Conservation (phyloP, 2,329 filamentous ascomycete genomes). For the Nigrospora sphaerica region DNA sequence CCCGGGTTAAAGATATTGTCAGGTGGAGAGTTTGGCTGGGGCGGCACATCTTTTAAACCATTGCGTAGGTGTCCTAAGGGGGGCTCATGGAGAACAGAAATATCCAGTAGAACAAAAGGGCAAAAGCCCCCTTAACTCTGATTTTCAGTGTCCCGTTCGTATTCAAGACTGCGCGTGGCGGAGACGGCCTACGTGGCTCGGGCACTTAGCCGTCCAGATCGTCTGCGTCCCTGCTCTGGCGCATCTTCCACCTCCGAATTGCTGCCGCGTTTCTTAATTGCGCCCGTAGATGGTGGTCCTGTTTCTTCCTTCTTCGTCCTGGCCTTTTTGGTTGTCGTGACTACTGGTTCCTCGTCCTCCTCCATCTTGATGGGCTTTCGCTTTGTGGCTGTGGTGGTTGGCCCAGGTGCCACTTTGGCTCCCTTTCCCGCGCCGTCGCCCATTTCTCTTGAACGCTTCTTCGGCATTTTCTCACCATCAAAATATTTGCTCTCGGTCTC, state of each 20-base stretch:
- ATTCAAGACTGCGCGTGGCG: no score
- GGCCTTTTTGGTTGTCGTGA: slow-evolving; percentile 12
- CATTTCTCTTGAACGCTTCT: slow-evolving; percentile 5
- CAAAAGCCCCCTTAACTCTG: no score
- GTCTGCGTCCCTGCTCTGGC: slow-evolving; percentile 2
- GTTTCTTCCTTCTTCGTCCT: slow-evolving; percentile 19
- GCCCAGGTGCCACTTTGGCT: neutral
- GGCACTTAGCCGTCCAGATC: neutral
- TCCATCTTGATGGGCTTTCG: slow-evolving; percentile 12
- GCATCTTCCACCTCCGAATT: neutral
- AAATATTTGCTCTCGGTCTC: slow-evolving; percentile 15
- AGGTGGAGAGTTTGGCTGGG: slow-evolving; percentile 20
- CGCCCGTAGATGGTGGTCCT: no score
- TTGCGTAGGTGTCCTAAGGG: no score
- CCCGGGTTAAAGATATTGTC: slow-evolving; percentile 29
- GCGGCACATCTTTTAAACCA: no score
- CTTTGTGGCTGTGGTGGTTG: slow-evolving; percentile 7
- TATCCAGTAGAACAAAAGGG: no score
- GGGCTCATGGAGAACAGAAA: no score
- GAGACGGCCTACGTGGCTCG: no score
- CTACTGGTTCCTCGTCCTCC: slow-evolving; percentile 10
- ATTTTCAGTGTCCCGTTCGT: no score
- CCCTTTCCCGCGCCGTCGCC: slow-evolving; percentile 7
- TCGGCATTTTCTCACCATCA: slow-evolving; percentile 5
- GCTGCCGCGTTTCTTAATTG: no score